phyloP scores from a whole-genome alignment of 352 stramenopile genomes.

The Pythium brassicae region DNA sequence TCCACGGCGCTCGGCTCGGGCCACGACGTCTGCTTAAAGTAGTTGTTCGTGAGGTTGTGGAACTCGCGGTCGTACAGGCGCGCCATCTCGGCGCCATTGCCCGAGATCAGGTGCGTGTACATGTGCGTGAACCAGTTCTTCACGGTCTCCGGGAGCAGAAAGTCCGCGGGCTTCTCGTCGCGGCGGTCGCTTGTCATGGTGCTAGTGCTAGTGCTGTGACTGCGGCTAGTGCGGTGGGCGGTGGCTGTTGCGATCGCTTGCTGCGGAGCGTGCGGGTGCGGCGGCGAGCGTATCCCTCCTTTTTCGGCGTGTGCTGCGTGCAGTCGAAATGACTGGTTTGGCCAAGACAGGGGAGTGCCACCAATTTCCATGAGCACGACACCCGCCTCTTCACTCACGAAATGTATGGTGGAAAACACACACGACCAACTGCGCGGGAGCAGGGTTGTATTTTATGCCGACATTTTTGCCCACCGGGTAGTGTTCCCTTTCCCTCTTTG shows the following conservation, averaged over 20 bases:
- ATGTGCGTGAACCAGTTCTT: constrained; percentile 88
- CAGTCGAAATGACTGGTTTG: constrained; percentile 50
- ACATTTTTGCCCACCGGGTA: background rate
- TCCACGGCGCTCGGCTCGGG: constrained; percentile 84
- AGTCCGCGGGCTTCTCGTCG: constrained; percentile 85
- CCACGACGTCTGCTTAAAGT: constrained; percentile 95
- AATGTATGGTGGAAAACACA: constrained; percentile 19
- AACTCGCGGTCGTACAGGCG: constrained; percentile 88
- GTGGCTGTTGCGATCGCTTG: constrained; percentile 6
- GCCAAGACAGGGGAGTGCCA: constrained; percentile 13
- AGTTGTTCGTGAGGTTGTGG: constrained; percentile 87
- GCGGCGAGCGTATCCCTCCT: constrained; percentile 1
- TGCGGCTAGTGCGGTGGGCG: too few species aligned
- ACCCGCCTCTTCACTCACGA: constrained; percentile 11
- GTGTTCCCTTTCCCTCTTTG: too few species aligned
- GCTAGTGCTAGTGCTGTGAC: constrained; percentile 1
- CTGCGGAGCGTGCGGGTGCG: background rate
- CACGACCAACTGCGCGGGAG: background rate
- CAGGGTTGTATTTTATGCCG: constrained; percentile 6
- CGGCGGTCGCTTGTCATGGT: constrained; percentile 47
- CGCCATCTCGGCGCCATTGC: constrained; percentile 80
- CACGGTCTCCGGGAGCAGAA: constrained; percentile 82
- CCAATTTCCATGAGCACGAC: constrained; percentile 24
- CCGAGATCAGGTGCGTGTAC: constrained; percentile 80
- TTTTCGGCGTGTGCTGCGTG: background rate